Evolutionary conservation across 495 filamentous ascomycete species (phyloP).

Genomic region (Xylaria castorea): DNA sequence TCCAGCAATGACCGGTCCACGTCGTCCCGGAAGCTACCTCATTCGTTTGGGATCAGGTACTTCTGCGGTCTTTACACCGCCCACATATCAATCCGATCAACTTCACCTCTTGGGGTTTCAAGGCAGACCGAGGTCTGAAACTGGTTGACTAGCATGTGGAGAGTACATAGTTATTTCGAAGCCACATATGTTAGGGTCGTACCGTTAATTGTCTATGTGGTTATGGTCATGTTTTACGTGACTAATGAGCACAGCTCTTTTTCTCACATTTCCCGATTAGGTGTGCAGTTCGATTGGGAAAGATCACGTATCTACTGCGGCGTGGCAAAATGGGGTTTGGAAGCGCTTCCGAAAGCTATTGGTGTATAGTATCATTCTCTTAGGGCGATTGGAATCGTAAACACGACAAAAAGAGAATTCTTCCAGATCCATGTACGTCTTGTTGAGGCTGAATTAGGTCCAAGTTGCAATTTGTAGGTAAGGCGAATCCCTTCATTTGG

Average conservation of each 20-base stretch:
- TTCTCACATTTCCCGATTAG: background rate
- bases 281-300: background rate
- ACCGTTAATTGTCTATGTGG: background rate
- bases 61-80: background rate
- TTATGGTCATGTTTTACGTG: background rate
- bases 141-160: too few species aligned
- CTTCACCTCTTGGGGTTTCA: background rate
- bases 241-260: background rate
- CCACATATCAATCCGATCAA: background rate
- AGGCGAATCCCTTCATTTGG: background rate
- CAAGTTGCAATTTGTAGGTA: background rate
- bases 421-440: background rate
- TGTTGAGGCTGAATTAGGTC: background rate
- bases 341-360: background rate
- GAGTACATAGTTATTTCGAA: background rate
- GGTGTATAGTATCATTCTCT: background rate
- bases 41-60: background rate
- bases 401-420: background rate
- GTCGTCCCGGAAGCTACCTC: background rate
- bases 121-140: background rate
- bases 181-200: background rate
- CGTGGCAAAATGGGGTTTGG: background rate
- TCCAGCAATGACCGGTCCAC: background rate
- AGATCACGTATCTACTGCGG: background rate
- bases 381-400: background rate